phyloP scores from a whole-genome alignment of 2,329 filamentous ascomycete genomes.

The Aspergillus pseudoterreus region DNA sequence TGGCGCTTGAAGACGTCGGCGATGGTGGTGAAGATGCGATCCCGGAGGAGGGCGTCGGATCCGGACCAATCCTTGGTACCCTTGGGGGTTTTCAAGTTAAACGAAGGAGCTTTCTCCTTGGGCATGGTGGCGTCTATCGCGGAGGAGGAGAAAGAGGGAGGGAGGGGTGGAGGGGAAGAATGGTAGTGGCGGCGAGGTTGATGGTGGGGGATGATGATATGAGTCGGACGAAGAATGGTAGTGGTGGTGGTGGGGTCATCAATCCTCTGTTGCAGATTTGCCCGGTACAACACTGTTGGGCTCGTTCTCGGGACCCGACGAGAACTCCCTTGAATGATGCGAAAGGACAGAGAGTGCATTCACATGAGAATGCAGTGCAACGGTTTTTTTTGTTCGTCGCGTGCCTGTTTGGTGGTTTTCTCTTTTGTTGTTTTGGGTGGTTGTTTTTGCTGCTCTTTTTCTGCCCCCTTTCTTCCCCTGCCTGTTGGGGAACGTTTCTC shows the following conservation, averaged over 20 bases:
- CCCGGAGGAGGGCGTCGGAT: slow-evolving; percentile 73
- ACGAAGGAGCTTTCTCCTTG: slow-evolving; percentile 22
- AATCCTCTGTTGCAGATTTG: not conserved
- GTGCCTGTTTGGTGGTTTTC: not conserved
- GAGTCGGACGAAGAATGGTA: not conserved
- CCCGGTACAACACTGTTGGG: not conserved
- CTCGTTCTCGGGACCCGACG: not conserved
- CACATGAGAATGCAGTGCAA: too few relatives aligned
- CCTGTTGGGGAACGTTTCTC: not conserved
- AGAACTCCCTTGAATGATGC: too few relatives aligned
- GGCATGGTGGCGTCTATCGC: not conserved
- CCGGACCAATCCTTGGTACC: slow-evolving; percentile 85
- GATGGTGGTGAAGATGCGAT: slow-evolving; percentile 74
- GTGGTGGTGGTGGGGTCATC: not conserved
- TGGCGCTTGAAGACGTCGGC: slow-evolving; percentile 78
- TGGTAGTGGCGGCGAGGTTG: not conserved
- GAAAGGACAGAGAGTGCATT: too few relatives aligned
- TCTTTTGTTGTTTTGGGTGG: not conserved
- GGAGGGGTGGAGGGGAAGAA: not conserved
- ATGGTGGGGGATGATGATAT: not conserved
- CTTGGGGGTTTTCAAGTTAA: slow-evolving; percentile 83
- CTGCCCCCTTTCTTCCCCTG: not conserved
- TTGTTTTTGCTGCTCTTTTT: not conserved
- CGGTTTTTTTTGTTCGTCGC: not conserved
- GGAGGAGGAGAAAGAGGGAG: not conserved